Conservation (phyloP, 1,139 yeast species). For the Hansenula sp. region DNA sequence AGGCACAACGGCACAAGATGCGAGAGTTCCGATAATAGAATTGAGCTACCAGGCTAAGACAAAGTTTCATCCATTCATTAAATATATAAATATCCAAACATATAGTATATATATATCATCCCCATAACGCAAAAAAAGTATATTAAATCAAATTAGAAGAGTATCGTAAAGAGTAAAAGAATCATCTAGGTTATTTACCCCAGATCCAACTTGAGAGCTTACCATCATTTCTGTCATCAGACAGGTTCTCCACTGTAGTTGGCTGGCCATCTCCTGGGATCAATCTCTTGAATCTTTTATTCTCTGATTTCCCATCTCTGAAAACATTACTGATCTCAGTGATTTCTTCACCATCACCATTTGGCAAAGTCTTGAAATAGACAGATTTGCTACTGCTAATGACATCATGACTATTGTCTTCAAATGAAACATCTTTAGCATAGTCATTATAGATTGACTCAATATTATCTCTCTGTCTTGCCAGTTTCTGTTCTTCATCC, state of each 20-base stretch:
- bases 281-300: constrained; percentile 33
- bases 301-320: constrained; percentile 61
- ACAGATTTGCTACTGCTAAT: constrained; percentile 50
- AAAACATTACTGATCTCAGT: constrained; percentile 51
- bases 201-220: constrained; percentile 15
- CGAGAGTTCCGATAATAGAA: too few species aligned
- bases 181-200: constrained; percentile 4
- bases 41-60: not conserved
- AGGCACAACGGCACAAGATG: too few species aligned
- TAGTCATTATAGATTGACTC: constrained; percentile 25
- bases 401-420: constrained; percentile 31
- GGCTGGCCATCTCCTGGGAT: constrained; percentile 30
- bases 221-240: not conserved
- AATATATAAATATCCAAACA: too few species aligned
- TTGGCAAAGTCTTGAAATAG: constrained; percentile 41
- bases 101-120: too few species aligned
- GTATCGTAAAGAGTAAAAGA: too few species aligned
- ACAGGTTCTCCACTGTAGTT: constrained; percentile 23
- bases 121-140: too few species aligned
- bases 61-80: not conserved
- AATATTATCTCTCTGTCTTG: constrained; percentile 17
- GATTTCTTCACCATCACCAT: constrained; percentile 53
- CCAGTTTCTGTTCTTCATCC: constrained; percentile 20
- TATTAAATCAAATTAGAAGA: too few species aligned
- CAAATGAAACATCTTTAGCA: constrained; percentile 12